Base-by-base conservation (phyloP, 1,284 basidiomycete species). In the Cystobasidium sp. region DNA sequence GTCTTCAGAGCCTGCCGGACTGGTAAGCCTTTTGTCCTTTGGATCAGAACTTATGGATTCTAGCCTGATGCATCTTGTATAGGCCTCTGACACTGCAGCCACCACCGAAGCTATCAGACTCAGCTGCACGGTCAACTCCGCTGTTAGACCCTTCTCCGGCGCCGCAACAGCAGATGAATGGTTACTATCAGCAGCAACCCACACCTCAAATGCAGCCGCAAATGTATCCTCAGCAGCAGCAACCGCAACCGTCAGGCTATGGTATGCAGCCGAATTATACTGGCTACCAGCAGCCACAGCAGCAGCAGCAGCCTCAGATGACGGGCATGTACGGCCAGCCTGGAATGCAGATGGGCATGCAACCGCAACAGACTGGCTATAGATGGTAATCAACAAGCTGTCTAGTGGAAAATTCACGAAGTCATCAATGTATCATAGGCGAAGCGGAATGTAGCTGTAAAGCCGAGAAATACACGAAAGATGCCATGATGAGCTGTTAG, bases 271-370 rank as follows among this genome's bases (percentile, higher is more conserved):
- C 56, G 8, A 58, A 37, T 10, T 56, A 58, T 59, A 59, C 66
- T 37, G 66, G 68, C 9, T 65, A 73, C 18, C 56, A 53, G 14
- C 58, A 73, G 22, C 56, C 49, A 58, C 53, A 68, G 58, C 68
- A 71, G 37, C 70, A 73, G 47, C 70, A 53, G 6, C 70, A 73
- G 41, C 69, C 44, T 24, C 69, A 71, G 47, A 71, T 71, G 69
- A 61, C 49, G 31, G 69, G 69, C 22, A 66, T 66, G 64, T 66
- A 66, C 22, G 61, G 61, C 1, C 61, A 63, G 46, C 61, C 43
- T 16, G 51, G 49, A 41, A 63, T 63, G 61, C 61, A 63, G 24
- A 63, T 47, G 44, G 61, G 61, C 49, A 66, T 66, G 64, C 64
- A 46, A 41, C 64, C 52, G 22, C 64, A 66, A 49, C 64, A 53